Base-by-base conservation (phyloP, 164 flowering plant genomes). In the Magnolia officinalis region DNA sequence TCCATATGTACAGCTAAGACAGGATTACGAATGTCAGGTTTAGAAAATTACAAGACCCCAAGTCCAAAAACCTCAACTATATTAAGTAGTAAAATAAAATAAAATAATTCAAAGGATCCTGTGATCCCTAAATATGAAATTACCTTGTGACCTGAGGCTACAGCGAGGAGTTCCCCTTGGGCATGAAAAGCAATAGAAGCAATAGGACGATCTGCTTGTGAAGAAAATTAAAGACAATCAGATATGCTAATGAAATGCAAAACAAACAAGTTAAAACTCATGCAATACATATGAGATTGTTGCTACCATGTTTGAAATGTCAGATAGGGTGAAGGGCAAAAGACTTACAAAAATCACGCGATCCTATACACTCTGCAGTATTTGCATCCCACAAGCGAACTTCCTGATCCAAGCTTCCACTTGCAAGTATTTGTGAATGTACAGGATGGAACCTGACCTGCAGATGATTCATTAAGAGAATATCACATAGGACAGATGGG, bases 181-280 rank as follows among this genome's bases (percentile, higher is more conserved):
- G 98, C 96, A 88, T 96, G 98, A 83, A 96, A 96, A 76, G 99
- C 99, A 77, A 96, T 89, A 19, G 99, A 96, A 70, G 99, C 98
- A 80, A 96, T 96, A 61, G 99, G 99, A 49, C 98, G 97, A 70
- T 86, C 99, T 96, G 87, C 79, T 85, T 68, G 71, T 14, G 29
- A 68, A 23, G 23, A 24, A 20, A 7, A 21, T 24, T 26, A 24
- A 14, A 23, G 23, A 5, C 6, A 23, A 66, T 66, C 2, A 13
- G 10, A 11, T 9, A 26, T 4, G 29, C 14, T 16, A 13, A 66
- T 6, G 19, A 68, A 68, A 50, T 21, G 23, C 51, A 65, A 66
- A 55, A 67, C 52, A 51, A 55, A 77, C 19, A 23, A n/a, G 14
- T 19, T 19, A 64, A 64, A 55, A 55, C 16, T 16, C 18, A 55